Evolutionary conservation across 345 rosid species (phyloP), one percentile per base, ranked within the genome.

Genomic region (Melaleuca alternifolia): DNA sequence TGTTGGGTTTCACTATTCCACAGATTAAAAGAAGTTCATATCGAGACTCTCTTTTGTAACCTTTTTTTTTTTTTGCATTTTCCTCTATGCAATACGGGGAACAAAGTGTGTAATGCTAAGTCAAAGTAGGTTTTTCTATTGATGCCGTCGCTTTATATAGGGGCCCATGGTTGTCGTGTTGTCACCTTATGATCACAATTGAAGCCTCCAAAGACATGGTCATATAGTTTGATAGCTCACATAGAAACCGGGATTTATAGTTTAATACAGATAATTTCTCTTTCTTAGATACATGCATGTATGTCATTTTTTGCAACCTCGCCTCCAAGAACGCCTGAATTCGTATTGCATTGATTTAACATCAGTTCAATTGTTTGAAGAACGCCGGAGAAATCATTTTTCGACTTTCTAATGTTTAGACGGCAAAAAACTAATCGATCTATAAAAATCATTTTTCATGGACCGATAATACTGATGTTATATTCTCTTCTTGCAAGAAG

Each of bases 401-500:
- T 6, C 5, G 18, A 59, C 10, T 59, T 59, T 59, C 5, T 13
- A n/a, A 2, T 59, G 6, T 59, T 59, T 59, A 4, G 18, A 59
- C 2, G 4, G n/a, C 0, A 5, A 1, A 59, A n/a, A 59, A 3
- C 10, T 59, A 59, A n/a, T 59, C 30, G 1, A 12, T 59, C 6
- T 3, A n/a, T 0, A 1, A 1, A 59, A 59, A n/a, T 6, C 0
- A 41, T 41, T 41, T 41, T 41, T 4, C 41, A 41, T 41, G 3
- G 41, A 41, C 41, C 4, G 4, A 41, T 2, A 41, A 41, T 41
- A 41, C 2, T 4, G 4, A 4, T 2, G 41, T 41, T 41, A 41
- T 41, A 41, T 41, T 41, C 41, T 41, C 41, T 41, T 41, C 41
- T 41, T 41, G 41, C 41, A 41, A 41, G 41, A 41, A 41, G 41